These are phyloP conservation scores for Atalantia buxifolia DNA, from an alignment of 345 rosid genomes.

Conservation along the genomic window DNA sequence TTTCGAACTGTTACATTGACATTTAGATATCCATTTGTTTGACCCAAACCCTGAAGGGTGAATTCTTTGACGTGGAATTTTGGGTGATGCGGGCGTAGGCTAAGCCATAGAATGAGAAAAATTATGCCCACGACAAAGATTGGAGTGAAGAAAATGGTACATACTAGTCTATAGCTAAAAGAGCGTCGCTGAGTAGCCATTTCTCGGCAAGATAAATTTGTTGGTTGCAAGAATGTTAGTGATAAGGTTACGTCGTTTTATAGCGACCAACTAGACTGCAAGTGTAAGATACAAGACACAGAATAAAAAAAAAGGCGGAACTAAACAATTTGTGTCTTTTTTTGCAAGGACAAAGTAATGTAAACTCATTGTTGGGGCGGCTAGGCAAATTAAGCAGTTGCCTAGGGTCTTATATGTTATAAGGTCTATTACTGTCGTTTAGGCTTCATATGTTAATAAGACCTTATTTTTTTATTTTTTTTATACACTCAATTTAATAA, in stretches of 20 bases:
- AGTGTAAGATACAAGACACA: too few relatives aligned
- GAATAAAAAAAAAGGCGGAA: too few relatives aligned
- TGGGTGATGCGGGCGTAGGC: constrained; percentile 13
- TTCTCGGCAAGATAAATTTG: not conserved
- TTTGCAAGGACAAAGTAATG: too few relatives aligned
- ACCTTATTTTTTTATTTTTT: too few relatives aligned
- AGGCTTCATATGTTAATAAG: too few relatives aligned
- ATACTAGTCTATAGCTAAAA: constrained; percentile 15
- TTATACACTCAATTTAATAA: too few relatives aligned
- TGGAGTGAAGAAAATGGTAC: constrained; percentile 14
- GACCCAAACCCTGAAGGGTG: constrained; percentile 21
- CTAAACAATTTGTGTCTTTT: too few relatives aligned
- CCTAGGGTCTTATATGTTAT: too few relatives aligned
- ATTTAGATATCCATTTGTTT: constrained; percentile 23
- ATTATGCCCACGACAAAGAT: constrained; percentile 18
- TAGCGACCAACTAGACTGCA: too few relatives aligned
- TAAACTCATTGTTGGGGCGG: too few relatives aligned
- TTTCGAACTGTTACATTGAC: constrained; percentile 30
- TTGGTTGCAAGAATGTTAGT: not conserved
- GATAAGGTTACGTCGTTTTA: not conserved
- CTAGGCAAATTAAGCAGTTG: too few relatives aligned
- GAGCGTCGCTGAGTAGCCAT: not conserved
- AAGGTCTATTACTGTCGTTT: too few relatives aligned
- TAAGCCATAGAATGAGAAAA: constrained; percentile 34
- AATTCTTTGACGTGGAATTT: constrained; percentile 20